phyloP scores from a whole-genome alignment of 31 red algal species.

The Porphyra umbilicalis region DNA sequence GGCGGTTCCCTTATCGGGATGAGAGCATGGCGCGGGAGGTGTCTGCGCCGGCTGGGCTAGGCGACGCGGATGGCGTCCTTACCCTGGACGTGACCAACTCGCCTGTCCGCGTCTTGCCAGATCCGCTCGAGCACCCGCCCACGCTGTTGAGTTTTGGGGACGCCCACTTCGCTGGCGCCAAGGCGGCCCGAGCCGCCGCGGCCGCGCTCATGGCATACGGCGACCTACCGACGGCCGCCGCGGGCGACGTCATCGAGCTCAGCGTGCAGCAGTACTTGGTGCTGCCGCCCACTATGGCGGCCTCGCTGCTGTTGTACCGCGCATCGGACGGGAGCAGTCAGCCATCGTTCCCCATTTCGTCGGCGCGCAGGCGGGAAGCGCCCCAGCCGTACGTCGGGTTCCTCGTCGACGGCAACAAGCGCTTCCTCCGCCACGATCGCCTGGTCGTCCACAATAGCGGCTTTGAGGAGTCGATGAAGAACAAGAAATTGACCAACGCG shows the following conservation, averaged over 20 bases:
- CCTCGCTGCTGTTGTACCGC: background rate
- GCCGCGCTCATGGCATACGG: background rate
- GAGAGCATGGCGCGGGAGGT: background rate
- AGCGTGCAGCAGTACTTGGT: background rate
- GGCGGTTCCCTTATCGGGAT: background rate
- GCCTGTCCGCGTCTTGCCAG: background rate
- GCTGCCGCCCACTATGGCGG: background rate
- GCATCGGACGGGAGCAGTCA: background rate
- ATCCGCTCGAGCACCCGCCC: no score
- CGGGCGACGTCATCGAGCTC: background rate
- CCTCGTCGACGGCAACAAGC: background rate
- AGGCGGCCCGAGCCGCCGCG: background rate
- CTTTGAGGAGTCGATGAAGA: slow-evolving; percentile 97
- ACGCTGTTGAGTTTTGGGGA: background rate
- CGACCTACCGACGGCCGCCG: background rate
- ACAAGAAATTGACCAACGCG: slow-evolving; percentile 85
- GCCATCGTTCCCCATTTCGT: background rate
- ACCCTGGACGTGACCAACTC: background rate
- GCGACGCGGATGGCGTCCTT: background rate
- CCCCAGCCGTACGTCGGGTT: background rate
- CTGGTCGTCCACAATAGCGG: slow-evolving; percentile 16
- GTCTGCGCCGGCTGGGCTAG: background rate
- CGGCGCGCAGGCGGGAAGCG: background rate
- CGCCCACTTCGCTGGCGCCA: background rate
- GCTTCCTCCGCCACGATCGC: background rate